Evolutionary conservation across 169 alveolate species (phyloP).

Genomic region (Sarcocystis neurona): DNA sequence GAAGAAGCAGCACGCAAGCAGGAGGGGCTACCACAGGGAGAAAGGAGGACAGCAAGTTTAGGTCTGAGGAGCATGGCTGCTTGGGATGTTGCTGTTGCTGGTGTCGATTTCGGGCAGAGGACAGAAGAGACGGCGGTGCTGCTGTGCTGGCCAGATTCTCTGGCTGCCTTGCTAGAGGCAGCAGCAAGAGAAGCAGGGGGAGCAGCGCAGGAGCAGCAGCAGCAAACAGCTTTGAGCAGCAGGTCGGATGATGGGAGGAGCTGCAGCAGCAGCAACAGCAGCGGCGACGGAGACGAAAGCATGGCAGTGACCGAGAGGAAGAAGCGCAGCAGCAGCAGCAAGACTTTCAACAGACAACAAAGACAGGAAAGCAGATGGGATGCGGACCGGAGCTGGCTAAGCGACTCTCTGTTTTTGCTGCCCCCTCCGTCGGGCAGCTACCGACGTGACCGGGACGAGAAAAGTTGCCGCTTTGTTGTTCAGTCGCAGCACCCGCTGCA

Average conservation of each 20-base stretch:
- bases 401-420: conserved; percentile 9
- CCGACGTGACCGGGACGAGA: not conserved
- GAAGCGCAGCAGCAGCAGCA: not conserved
- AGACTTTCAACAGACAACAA: not conserved
- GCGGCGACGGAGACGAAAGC: not conserved
- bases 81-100: no score
- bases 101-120: no score
- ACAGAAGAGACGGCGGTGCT: not conserved
- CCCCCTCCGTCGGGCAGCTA: not conserved
- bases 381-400: conserved; percentile 27
- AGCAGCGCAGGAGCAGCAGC: no score
- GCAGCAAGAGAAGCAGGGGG: no score
- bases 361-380: not conserved
- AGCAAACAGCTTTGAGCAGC: no score
- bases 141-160: conserved; percentile 27
- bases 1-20: not conserved
- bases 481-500: conserved; percentile 3
- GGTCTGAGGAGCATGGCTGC: no score
- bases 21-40: not conserved
- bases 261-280: not conserved
- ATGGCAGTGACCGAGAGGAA: not conserved
- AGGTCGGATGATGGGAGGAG: not conserved
- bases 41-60: no score
- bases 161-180: not conserved
- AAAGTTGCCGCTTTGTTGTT: not conserved